Base-by-base conservation (phyloP, 148 eudicot genomes). In the Nepenthes gracilis region DNA sequence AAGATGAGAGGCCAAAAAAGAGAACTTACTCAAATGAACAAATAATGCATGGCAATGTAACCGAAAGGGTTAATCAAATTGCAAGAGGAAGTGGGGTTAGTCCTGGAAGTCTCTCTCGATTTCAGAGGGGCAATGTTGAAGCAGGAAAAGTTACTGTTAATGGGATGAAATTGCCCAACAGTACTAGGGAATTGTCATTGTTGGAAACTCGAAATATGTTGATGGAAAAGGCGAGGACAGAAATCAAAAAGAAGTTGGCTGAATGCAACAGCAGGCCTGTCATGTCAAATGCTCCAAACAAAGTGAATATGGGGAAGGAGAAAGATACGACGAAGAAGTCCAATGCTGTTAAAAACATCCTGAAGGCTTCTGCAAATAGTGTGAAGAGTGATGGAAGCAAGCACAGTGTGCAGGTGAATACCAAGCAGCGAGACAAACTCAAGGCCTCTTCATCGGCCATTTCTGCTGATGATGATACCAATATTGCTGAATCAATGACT, bases 201-300 rank as follows among this genome's bases (percentile, higher is more conserved):
- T 23, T 55, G 5, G 81, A 83, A 64, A 64, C 56, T 69, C 82
- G 82, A 64, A 73, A 57, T 67, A 57, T 75, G 77, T 70, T 86
- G 77, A 75, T 71, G 59, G 51, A 53, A 48, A 86, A 69, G 74
- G 80, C 86, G 10, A 75, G 66, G 77, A 75, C 9, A 59, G 81
- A 77, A 57, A 75, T 83, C 43, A 45, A n/a, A 59, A 65, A 75
- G 63, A 68, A 75, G 62, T 67, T 86, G 61, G 45, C 70, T 12
- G 81, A 73, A 43, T 68, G 70, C 79, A 67, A 65, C 5, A 61
- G 50, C 61, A 13, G 9, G 15, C 56, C 60, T 12, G 3, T 35
- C 57, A 51, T 45, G 55, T 67, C 55, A 38, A 68, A 67, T 57
- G 56, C 61, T 37, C 61, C 62, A 38, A 23, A 36, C 23, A 70